These are phyloP conservation scores for Gossypium trilobum DNA, from an alignment of 441 rosid species.

Conservation along the genomic window DNA sequence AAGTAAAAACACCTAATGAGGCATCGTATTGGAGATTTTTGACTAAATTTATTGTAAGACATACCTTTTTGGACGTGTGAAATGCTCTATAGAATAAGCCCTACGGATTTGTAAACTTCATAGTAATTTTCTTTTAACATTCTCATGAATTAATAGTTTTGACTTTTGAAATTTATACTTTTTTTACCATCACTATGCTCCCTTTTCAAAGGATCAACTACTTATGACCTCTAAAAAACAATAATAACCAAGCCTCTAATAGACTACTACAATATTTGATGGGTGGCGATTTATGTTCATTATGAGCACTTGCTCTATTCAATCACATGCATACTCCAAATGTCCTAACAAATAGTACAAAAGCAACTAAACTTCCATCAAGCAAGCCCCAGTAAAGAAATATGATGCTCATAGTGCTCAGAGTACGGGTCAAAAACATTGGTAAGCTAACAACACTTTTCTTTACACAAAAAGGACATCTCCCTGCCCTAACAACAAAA, in stretches of 20 bases:
- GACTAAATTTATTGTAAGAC: background rate
- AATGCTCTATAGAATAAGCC: background rate
- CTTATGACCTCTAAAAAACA: background rate
- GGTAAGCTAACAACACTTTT: background rate
- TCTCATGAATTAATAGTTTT: background rate
- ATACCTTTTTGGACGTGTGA: background rate
- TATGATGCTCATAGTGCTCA: background rate
- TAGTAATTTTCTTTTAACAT: background rate
- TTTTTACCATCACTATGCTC: background rate
- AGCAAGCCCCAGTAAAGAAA: background rate
- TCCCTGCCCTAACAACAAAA: conserved; percentile 1
- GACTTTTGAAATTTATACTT: background rate
- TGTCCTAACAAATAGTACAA: background rate
- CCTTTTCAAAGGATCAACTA: conserved; percentile 5
- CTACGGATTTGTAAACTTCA: background rate
- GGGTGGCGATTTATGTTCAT: background rate
- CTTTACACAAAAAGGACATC: background rate
- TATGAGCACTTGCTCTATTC: background rate
- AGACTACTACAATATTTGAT: background rate
- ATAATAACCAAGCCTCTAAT: background rate
- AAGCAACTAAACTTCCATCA: conserved; percentile 4
- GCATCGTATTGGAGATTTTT: background rate
- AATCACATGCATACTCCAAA: background rate
- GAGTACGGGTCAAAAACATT: background rate
- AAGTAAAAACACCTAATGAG: background rate